Conservation (phyloP, 208 protist genomes). For the Leishmania lainsoni region DNA sequence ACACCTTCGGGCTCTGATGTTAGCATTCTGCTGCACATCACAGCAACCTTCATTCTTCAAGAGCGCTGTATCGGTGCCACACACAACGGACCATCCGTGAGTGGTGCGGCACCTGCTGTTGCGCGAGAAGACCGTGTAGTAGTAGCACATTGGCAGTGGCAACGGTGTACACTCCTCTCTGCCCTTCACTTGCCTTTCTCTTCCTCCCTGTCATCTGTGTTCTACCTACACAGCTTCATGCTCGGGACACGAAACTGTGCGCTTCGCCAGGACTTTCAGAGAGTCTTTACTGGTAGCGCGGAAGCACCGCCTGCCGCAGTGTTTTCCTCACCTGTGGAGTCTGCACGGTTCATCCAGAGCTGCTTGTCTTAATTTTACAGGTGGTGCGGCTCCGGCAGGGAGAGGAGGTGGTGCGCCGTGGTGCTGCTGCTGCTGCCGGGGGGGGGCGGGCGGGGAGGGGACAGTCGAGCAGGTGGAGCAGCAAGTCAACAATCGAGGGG, state of each 20-base stretch:
- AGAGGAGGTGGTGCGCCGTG: background rate
- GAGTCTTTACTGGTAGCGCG: background rate
- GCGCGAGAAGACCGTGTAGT: background rate
- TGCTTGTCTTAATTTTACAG: slow-evolving; percentile 3
- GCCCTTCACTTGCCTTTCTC: background rate
- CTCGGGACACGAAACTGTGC: background rate
- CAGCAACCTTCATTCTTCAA: slow-evolving; percentile 27
- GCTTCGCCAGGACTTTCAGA: background rate
- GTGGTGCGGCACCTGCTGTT: background rate
- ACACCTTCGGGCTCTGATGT: background rate
- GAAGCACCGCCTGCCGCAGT: background rate
- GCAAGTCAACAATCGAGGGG: background rate
- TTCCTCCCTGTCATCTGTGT: background rate
- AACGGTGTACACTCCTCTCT: too few relatives aligned
- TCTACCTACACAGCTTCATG: background rate
- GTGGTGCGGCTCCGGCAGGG: slow-evolving; percentile 6
- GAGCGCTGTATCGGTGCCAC: slow-evolving; percentile 13
- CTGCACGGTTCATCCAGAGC: slow-evolving; percentile 6
- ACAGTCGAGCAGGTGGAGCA: slow-evolving; percentile 9
- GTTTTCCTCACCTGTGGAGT: too few relatives aligned
- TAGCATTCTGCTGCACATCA: slow-evolving; percentile 24
- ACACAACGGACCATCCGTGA: background rate
- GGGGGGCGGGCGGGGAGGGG: background rate
- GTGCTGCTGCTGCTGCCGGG: background rate
- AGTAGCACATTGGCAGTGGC: background rate